A percentile compares a stretch with the other conserved stretches of the same genome.
phyloP scores from a whole-genome alignment of 768 basidiomycete species.

The Phaeolepiota aurea region DNA sequence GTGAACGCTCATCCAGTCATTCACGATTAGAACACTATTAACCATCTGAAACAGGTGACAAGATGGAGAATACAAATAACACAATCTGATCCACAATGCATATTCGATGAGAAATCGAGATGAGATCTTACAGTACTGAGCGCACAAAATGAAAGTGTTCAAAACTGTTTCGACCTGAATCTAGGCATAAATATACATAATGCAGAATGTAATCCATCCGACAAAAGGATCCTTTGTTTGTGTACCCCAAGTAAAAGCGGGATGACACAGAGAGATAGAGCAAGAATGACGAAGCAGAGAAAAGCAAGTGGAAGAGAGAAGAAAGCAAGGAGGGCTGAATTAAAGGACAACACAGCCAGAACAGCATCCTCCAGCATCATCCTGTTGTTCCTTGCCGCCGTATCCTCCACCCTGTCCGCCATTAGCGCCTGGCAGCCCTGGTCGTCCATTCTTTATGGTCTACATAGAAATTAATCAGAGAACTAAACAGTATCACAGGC shows the following conservation, averaged over 20 bases:
- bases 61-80: too few species aligned
- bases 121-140: too few species aligned
- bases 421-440: constrained; percentile 1
- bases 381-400: constrained; percentile 3
- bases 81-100: too few species aligned
- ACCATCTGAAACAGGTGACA: too few species aligned
- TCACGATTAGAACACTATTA: too few species aligned
- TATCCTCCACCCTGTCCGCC: background rate
- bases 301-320: constrained; percentile 4
- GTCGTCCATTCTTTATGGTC: constrained; percentile 2
- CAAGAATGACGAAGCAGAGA: background rate
- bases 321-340: constrained; percentile 1
- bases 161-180: background rate
- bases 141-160: too few species aligned
- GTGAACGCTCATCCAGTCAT: too few species aligned
- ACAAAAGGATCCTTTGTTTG: constrained; percentile 3
- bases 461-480: background rate
- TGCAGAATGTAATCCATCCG: constrained; percentile 7
- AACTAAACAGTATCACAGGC: background rate
- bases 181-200: background rate
- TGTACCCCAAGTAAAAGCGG: constrained; percentile 1
- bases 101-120: too few species aligned
- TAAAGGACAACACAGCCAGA: constrained; percentile 4
- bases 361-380: constrained; percentile 4
- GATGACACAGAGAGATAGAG: constrained; percentile 2